These are phyloP conservation scores for Linaria vulgaris DNA, from an alignment of 257 asterid species.

Conservation along the genomic window DNA sequence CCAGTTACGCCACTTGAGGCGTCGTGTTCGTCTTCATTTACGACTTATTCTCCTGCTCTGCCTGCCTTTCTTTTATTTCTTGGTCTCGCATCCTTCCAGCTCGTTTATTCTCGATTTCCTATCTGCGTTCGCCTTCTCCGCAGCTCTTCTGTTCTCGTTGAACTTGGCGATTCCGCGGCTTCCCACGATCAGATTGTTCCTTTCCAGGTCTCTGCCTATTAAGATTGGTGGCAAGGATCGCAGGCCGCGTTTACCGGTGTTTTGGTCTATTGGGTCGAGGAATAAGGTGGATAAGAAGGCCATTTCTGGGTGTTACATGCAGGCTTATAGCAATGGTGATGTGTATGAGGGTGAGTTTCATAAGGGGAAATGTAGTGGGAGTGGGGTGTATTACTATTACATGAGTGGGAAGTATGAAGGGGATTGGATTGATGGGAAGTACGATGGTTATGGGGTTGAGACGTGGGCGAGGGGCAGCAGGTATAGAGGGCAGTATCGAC, in stretches of 20 bases:
- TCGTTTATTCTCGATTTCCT: slow-evolving; percentile 39
- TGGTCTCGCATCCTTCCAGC: slow-evolving; percentile 34
- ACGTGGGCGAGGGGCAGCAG: slow-evolving; percentile 60
- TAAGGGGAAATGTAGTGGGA: slow-evolving; percentile 45
- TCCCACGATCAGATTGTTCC: slow-evolving; percentile 36
- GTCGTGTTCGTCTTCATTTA: slow-evolving; percentile 36
- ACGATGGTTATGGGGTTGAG: slow-evolving; percentile 52
- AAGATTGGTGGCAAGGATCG: slow-evolving; percentile 7
- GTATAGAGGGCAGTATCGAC: slow-evolving; percentile 48
- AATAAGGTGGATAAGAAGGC: slow-evolving; percentile 16
- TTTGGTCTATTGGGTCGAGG: slow-evolving; percentile 39
- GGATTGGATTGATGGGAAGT: slow-evolving; percentile 55
- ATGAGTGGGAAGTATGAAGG: slow-evolving; percentile 49
- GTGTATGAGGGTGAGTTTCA: slow-evolving; percentile 49
- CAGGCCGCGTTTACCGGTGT: slow-evolving; percentile 28
- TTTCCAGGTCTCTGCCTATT: slow-evolving; percentile 30
- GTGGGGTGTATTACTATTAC: slow-evolving; percentile 43
- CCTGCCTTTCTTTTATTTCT: slow-evolving; percentile 34
- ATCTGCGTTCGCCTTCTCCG: slow-evolving; percentile 34
- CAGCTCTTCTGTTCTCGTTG: slow-evolving; percentile 31
- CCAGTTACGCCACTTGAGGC: slow-evolving; percentile 44
- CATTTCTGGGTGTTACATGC: slow-evolving; percentile 35
- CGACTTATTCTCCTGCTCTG: slow-evolving; percentile 29
- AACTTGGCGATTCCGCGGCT: slow-evolving; percentile 36
- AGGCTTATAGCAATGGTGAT: slow-evolving; percentile 47